Percentiles rank a stretch among this genome's conserved stretches.
phyloP scores from a whole-genome alignment of 306 rosid genomes.

The Chamaecrista fasciculata region DNA sequence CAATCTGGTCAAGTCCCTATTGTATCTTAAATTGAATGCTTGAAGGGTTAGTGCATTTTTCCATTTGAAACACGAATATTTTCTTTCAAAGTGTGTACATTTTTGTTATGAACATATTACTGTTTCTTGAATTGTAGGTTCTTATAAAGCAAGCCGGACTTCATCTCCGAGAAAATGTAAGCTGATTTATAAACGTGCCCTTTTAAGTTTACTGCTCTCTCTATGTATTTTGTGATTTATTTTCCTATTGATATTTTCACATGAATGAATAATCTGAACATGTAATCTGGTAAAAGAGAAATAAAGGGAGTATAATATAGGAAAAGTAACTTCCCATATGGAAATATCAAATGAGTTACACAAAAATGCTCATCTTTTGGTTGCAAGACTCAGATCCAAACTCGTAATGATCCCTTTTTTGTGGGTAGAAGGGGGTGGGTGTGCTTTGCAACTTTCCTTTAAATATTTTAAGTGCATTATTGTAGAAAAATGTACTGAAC shows the following conservation, averaged over 20 bases:
- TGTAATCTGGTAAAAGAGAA: neutral
- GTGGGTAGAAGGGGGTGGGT: neutral
- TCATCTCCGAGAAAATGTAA: constrained; percentile 72
- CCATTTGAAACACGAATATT: constrained; percentile 9
- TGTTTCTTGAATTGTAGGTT: constrained; percentile 53
- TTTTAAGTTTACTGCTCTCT: constrained; percentile 26
- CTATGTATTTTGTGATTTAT: constrained; percentile 12
- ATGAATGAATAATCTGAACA: neutral
- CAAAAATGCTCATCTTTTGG: neutral
- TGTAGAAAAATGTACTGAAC: neutral
- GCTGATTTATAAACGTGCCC: constrained; percentile 27
- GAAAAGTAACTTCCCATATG: neutral
- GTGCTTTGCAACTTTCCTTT: neutral
- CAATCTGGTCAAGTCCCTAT: neutral
- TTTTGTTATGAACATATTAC: constrained; percentile 26
- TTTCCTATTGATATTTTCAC: constrained; percentile 23
- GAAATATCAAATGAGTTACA: neutral
- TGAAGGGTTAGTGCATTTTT: constrained; percentile 17
- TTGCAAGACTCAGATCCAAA: constrained; percentile 2
- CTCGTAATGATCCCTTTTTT: neutral
- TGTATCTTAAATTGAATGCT: neutral
- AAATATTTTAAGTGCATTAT: neutral
- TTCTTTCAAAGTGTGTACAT: constrained; percentile 14
- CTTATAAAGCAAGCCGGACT: constrained; percentile 87
- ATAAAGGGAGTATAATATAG: neutral